Percentiles rank a stretch among this genome's conserved stretches.
phyloP scores from a whole-genome alignment of 2,329 filamentous ascomycete species.

The Aspergillus quadrilineatus region DNA sequence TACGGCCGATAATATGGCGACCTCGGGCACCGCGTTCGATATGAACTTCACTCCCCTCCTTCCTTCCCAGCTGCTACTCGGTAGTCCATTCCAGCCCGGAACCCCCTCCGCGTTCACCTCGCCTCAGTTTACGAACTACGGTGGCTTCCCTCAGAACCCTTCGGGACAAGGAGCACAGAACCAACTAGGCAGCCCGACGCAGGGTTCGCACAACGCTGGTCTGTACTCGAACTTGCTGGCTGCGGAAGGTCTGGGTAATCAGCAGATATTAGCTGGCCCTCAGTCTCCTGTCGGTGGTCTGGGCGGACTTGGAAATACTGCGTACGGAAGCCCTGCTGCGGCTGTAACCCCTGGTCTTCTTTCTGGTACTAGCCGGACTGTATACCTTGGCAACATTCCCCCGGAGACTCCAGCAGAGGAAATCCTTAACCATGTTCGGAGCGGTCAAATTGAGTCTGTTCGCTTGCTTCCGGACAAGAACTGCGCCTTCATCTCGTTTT shows the following conservation, averaged over 20 bases:
- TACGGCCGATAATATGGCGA: constrained; percentile 69
- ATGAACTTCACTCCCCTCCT: constrained; percentile 98
- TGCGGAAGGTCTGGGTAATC: constrained; percentile 76
- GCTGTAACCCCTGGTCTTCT: constrained; percentile 77
- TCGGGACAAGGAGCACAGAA: constrained; percentile 55
- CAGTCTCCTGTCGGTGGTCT: constrained; percentile 84
- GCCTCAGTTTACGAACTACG: constrained; percentile 85
- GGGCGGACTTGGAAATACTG: constrained; percentile 60
- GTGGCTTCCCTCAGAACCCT: constrained; percentile 66
- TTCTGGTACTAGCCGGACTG: constrained; percentile 89
- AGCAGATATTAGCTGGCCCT: constrained; percentile 75
- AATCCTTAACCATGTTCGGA: constrained; percentile 91
- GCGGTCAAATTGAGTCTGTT: constrained; percentile 98
- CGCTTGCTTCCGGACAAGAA: constrained; percentile 97
- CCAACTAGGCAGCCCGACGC: constrained; percentile 70
- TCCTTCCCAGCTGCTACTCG: constrained; percentile 89
- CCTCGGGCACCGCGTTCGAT: constrained; percentile 84
- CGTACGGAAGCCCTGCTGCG: constrained; percentile 65
- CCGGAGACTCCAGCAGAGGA: constrained; percentile 95
- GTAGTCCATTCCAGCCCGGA: constrained; percentile 94
- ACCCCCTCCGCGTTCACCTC: constrained; percentile 87
- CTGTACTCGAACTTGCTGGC: constrained; percentile 83
- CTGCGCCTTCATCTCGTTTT: constrained; percentile 98
- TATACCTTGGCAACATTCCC: constrained; percentile 98
- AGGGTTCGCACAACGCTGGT: constrained; percentile 68